These are phyloP conservation scores for Ceratobasidium theobromae DNA, from an alignment of 1,284 basidiomycete species.

Conservation along the genomic window DNA sequence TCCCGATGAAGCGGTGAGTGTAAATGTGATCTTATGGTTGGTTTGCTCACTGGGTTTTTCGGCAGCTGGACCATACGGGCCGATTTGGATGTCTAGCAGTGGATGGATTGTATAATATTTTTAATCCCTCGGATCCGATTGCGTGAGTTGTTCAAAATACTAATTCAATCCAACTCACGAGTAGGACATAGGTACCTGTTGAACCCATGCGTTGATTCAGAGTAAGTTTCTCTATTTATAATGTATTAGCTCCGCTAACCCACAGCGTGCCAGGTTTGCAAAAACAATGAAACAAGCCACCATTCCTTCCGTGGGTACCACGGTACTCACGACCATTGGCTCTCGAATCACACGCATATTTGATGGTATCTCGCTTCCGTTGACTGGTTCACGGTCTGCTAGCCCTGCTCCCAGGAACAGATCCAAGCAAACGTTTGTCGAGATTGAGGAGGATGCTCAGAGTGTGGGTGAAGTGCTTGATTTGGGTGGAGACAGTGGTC, in stretches of 20 bases:
- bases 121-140: constrained; percentile 54
- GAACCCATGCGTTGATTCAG: constrained; percentile 44
- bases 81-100: constrained; percentile 54
- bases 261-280: constrained; percentile 44
- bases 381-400: constrained; percentile 31
- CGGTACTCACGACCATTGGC: constrained; percentile 44
- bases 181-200: constrained; percentile 40
- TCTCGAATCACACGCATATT: constrained; percentile 39
- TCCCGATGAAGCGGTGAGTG: constrained; percentile 48
- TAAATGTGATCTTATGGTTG: neutral
- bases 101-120: constrained; percentile 53
- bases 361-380: constrained; percentile 36
- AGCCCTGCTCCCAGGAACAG: constrained; percentile 32
- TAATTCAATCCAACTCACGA: neutral
- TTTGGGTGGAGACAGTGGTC: constrained; percentile 35
- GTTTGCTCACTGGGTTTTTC: constrained; percentile 9
- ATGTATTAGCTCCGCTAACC: constrained; percentile 35
- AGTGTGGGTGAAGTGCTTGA: constrained; percentile 35
- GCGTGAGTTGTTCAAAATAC: constrained; percentile 40
- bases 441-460: neutral
- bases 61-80: constrained; percentile 48
- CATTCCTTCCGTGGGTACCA: constrained; percentile 48
- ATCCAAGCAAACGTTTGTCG: constrained; percentile 6
- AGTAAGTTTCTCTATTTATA: constrained; percentile 37
- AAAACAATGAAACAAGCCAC: constrained; percentile 46